These are phyloP conservation scores for Pseudozyma flocculosa DNA, from an alignment of 1,284 basidiomycete species.

Conservation along the genomic window DNA sequence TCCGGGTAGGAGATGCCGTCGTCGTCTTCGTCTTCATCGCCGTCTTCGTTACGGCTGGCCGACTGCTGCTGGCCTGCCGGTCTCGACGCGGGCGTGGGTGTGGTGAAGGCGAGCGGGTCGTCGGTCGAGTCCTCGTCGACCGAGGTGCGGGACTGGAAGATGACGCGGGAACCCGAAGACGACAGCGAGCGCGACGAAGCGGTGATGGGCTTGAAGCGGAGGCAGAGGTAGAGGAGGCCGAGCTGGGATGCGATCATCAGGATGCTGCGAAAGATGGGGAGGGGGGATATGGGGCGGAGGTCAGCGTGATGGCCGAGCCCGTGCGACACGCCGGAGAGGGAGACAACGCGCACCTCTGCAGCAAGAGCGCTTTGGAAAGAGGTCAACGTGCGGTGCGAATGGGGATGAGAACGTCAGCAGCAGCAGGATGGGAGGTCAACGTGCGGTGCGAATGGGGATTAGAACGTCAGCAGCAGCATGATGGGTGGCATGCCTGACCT, in stretches of 20 bases:
- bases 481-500: too few species aligned
- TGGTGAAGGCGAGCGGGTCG: neutral
- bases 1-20: constrained; percentile 16
- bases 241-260: constrained; percentile 62
- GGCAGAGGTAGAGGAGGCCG: constrained; percentile 61
- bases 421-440: too few species aligned
- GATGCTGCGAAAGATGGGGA: too few species aligned
- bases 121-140: neutral
- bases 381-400: neutral
- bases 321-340: too few species aligned
- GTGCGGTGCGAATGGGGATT: neutral
- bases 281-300: too few species aligned
- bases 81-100: too few species aligned
- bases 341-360: constrained; percentile 21
- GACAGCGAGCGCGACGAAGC: constrained; percentile 23
- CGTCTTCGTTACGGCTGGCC: neutral
- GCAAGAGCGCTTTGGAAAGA: constrained; percentile 5
- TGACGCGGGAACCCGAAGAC: constrained; percentile 22
- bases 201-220: constrained; percentile 58
- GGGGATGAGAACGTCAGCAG: constrained; percentile 50
- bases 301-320: too few species aligned
- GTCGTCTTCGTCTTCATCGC: constrained; percentile 4
- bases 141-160: constrained; percentile 11
- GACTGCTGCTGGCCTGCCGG: neutral
- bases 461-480: constrained; percentile 58